Percentiles rank a stretch among this genome's conserved stretches.
These are phyloP conservation scores for Fusarium cicatricum DNA, from an alignment of 2,329 filamentous ascomycete genomes.

Conservation along the genomic window DNA sequence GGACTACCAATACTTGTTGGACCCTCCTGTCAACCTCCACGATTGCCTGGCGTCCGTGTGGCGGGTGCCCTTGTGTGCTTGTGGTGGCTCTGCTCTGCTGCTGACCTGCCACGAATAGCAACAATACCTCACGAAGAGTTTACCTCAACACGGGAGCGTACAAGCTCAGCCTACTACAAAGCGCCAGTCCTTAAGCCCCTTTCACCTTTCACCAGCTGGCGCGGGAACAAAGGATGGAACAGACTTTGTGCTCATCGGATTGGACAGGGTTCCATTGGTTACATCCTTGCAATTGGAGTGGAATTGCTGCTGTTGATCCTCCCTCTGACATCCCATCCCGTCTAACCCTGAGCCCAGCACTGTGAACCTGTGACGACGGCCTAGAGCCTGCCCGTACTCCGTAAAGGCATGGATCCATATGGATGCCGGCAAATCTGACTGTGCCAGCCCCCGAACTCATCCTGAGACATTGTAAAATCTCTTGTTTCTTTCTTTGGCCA, in stretches of 20 bases:
- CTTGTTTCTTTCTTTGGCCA: background rate
- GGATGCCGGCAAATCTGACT: constrained; percentile 21
- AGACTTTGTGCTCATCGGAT: background rate
- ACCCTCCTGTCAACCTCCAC: constrained; percentile 3
- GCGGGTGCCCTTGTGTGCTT: background rate
- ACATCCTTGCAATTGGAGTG: constrained; percentile 7
- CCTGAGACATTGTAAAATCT: constrained; percentile 8
- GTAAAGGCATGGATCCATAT: background rate
- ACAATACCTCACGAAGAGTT: constrained; percentile 14
- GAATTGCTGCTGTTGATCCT: constrained; percentile 25
- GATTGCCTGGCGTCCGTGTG: constrained; percentile 15
- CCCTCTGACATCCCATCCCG: background rate
- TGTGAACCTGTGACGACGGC: constrained; percentile 18
- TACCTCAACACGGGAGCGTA: constrained; percentile 7
- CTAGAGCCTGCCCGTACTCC: background rate
- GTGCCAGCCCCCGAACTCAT: constrained; percentile 23
- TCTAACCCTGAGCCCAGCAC: constrained; percentile 15
- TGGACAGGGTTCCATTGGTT: background rate
- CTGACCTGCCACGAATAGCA: constrained; percentile 30
- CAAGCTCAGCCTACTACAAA: constrained; percentile 14
- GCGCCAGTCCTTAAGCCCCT: background rate
- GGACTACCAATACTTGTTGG: constrained; percentile 2
- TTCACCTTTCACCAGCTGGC: constrained; percentile 1
- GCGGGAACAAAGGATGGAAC: background rate
- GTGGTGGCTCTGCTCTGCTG: constrained; percentile 9